Evolutionary conservation across 1,284 basidiomycete species (phyloP), one percentile per base, ranked within the genome.

Genomic region (Schizophyllum amplum): DNA sequence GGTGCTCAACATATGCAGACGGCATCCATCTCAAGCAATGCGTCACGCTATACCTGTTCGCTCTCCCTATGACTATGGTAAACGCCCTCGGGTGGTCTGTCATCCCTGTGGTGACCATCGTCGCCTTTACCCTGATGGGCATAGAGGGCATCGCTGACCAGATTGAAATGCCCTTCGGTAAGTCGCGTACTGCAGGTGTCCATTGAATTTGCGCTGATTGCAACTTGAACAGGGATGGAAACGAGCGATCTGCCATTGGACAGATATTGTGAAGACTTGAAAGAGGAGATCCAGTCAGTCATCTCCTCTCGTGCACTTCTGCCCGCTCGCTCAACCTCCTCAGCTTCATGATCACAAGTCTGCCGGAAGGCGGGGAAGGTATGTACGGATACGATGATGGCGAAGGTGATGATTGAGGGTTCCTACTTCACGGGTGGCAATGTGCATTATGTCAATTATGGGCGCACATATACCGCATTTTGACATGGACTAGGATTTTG

Each of bases 1-100:
- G 22, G 46, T 1, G 48, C 15, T 55, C 33, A 59, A 21, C 23
- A 5, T 47, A 7, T 49, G 24, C 61, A 87, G 85, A 90, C 63
- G 81, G 88, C 47, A 90, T 95, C 61, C 94, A 96, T 70, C 76
- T 96, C 65, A 96, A 96, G 71, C 94, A 96, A 82, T 91, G 88
- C 61, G 88, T 94, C n/a, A 87, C 87, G 1, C 72, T 94, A 1
- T 94, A 94, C 71, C 81, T 95, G 11, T 93, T 93, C 67, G 83
- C 89, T 48, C 77, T 95, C 20, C 93, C 93, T 1, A 84, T 94
- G 64, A 90, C 89, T 4, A 79, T 95, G 25, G 82, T 93, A 52
- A 79, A 81, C 56, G 87, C 91, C 55, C 72, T 92, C 58, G 83
- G 86, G 15, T 94, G 88, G 90, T 80, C 79, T 52, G 90, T 87